phyloP scores from a whole-genome alignment of 2,329 filamentous ascomycete species.

The Phaeophleospora eucalypticola region DNA sequence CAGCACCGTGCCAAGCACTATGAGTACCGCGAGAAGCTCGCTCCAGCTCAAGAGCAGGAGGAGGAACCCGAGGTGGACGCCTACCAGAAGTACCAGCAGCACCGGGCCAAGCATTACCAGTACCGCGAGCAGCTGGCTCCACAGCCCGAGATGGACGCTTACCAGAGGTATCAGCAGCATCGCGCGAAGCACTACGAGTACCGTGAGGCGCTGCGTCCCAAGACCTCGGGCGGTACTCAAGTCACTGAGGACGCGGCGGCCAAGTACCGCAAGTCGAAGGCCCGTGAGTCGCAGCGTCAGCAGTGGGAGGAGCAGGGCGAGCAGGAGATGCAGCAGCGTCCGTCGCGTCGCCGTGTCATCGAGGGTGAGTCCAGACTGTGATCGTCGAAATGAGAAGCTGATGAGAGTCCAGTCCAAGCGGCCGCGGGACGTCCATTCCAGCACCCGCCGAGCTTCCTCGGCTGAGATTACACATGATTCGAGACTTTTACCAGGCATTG shows the following conservation, averaged over 20 bases:
- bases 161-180: conserved; percentile 1
- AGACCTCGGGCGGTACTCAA: not conserved
- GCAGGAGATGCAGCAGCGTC: not conserved
- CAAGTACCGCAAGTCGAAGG: not conserved
- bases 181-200: conserved; percentile 2
- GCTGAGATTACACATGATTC: not conserved
- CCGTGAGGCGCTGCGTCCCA: not conserved
- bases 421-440: not conserved
- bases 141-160: no score
- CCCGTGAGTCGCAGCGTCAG: not conserved
- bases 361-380: not conserved
- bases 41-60: not conserved
- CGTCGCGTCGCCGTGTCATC: not conserved
- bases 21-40: not conserved
- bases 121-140: not conserved
- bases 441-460: not conserved
- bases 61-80: no score
- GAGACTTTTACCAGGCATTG: not conserved
- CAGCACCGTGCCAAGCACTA: no score
- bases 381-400: not conserved
- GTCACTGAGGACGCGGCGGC: not conserved
- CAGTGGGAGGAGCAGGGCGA: not conserved
- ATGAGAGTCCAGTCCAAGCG: not conserved
- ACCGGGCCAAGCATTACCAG: conserved; percentile 4
- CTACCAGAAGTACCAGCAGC: conserved; percentile 1